A percentile compares a stretch with the other conserved stretches of the same genome.
Evolutionary conservation across 2,329 filamentous ascomycete genomes (phyloP).

Genomic region (Fusarium devonianum): DNA sequence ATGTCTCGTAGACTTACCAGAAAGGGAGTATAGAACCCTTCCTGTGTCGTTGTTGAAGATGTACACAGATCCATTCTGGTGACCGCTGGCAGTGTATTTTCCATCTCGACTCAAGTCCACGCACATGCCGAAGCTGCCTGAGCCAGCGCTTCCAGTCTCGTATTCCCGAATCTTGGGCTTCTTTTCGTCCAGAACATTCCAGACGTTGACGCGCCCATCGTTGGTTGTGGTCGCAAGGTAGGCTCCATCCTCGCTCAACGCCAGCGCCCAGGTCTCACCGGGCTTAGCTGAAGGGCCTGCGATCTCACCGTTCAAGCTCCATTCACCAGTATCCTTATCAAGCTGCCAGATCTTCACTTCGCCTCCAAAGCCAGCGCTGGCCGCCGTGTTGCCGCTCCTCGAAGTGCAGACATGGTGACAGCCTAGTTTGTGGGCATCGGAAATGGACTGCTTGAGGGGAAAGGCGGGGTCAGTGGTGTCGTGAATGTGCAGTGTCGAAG

Average conservation of each 20-base stretch:
- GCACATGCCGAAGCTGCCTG: slow-evolving; percentile 88
- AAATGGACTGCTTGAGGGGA: slow-evolving; percentile 79
- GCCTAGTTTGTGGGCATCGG: slow-evolving; percentile 83
- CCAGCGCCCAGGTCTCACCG: slow-evolving; percentile 85
- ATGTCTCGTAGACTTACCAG: slow-evolving; percentile 68
- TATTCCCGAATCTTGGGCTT: slow-evolving; percentile 78
- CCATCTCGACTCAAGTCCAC: slow-evolving; percentile 84
- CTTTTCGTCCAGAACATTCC: slow-evolving; percentile 69
- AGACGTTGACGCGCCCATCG: slow-evolving; percentile 88
- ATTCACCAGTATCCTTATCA: slow-evolving; percentile 63
- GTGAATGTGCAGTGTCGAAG: slow-evolving; percentile 82
- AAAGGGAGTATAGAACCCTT: slow-evolving; percentile 83
- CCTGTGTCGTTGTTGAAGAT: slow-evolving; percentile 94
- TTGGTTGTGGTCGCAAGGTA: slow-evolving; percentile 88
- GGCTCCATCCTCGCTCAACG: slow-evolving; percentile 82
- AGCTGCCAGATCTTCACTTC: slow-evolving; percentile 84
- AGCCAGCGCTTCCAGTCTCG: slow-evolving; percentile 73
- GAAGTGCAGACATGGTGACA: slow-evolving; percentile 85
- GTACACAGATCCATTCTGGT: slow-evolving; percentile 91
- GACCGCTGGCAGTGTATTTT: slow-evolving; percentile 86
- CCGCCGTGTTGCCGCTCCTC: slow-evolving; percentile 74
- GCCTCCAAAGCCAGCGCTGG: slow-evolving; percentile 88
- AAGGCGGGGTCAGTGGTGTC: slow-evolving; percentile 75
- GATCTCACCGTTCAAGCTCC: slow-evolving; percentile 54
- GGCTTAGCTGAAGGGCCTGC: slow-evolving; percentile 58